Conservation (phyloP, 148 eudicot species). For the Silene uniflora region DNA sequence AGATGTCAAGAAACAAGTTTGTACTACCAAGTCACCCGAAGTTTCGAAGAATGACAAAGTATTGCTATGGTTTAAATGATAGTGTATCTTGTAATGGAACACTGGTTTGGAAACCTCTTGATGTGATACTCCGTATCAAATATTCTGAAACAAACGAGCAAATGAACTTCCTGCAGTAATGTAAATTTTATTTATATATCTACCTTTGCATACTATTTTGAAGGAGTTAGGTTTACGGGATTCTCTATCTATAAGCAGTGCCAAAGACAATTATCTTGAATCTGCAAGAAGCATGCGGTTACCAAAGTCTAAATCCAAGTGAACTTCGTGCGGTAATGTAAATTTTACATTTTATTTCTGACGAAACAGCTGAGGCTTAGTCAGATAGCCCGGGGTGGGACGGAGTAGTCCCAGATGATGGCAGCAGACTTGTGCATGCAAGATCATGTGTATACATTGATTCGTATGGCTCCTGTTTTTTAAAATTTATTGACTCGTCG, state of each 20-base stretch:
- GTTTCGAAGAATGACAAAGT: too few relatives aligned
- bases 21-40: too few relatives aligned
- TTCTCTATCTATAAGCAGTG: conserved; percentile 64
- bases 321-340: conserved; percentile 94
- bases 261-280: conserved; percentile 72
- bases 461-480: conserved; percentile 78
- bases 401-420: conserved; percentile 91
- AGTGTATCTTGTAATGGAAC: too few relatives aligned
- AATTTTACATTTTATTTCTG: conserved; percentile 67
- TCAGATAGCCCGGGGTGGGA: conserved; percentile 56
- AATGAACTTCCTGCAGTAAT: too few relatives aligned
- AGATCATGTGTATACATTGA: conserved; percentile 82
- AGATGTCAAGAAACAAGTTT: too few relatives aligned
- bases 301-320: conserved; percentile 94
- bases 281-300: conserved; percentile 93
- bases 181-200: too few relatives aligned
- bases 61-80: too few relatives aligned
- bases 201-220: conserved; percentile 79
- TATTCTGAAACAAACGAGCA: too few relatives aligned
- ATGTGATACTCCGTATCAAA: too few relatives aligned
- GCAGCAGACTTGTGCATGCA: conserved; percentile 90
- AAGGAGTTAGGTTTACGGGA: conserved; percentile 87
- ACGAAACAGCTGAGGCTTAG: conserved; percentile 43
- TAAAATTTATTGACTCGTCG: conserved; percentile 67
- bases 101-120: too few relatives aligned